phyloP scores from a whole-genome alignment of 106 monocot genomes.

The Chionographis japonica region DNA sequence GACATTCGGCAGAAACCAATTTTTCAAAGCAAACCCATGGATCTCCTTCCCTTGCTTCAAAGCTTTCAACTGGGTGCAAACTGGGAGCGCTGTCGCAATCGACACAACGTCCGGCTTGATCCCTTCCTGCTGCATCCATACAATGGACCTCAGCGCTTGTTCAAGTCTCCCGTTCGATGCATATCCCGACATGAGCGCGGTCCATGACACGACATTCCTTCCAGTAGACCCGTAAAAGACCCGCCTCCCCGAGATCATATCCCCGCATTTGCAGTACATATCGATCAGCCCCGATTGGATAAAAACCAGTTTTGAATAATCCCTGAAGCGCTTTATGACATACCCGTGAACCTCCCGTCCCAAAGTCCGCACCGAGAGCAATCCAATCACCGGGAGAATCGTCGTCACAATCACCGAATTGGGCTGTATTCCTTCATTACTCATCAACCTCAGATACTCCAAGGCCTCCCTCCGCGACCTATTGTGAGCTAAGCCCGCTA shows the following conservation, averaged over 20 bases:
- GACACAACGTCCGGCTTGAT: constrained; percentile 73
- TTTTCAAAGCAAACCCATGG: constrained; percentile 59
- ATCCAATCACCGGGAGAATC: constrained; percentile 64
- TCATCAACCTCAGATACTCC: constrained; percentile 69
- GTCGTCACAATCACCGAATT: constrained; percentile 73
- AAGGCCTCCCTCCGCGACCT: constrained; percentile 58
- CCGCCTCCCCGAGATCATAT: constrained; percentile 66
- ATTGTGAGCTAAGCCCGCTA: constrained; percentile 82
- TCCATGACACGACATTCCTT: constrained; percentile 79
- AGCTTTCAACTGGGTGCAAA: constrained; percentile 51
- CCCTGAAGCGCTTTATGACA: constrained; percentile 49
- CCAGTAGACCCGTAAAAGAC: constrained; percentile 60
- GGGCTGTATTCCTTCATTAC: constrained; percentile 37
- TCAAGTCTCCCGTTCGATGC: constrained; percentile 62
- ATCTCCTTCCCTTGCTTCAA: constrained; percentile 75
- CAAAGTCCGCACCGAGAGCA: constrained; percentile 40
- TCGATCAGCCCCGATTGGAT: constrained; percentile 71
- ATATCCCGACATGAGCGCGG: constrained; percentile 92
- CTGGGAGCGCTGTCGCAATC: constrained; percentile 61
- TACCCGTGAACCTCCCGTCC: constrained; percentile 73
- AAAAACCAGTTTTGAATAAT: constrained; percentile 26
- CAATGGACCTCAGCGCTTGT: constrained; percentile 64
- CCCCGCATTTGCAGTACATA: constrained; percentile 92
- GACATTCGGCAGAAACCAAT: constrained; percentile 66
- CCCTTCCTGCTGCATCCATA: constrained; percentile 96